A percentile compares a stretch with the other conserved stretches of the same genome.
These are phyloP conservation scores for Penicillium rolfsii DNA, from an alignment of 2,329 filamentous ascomycete species.

Conservation along the genomic window DNA sequence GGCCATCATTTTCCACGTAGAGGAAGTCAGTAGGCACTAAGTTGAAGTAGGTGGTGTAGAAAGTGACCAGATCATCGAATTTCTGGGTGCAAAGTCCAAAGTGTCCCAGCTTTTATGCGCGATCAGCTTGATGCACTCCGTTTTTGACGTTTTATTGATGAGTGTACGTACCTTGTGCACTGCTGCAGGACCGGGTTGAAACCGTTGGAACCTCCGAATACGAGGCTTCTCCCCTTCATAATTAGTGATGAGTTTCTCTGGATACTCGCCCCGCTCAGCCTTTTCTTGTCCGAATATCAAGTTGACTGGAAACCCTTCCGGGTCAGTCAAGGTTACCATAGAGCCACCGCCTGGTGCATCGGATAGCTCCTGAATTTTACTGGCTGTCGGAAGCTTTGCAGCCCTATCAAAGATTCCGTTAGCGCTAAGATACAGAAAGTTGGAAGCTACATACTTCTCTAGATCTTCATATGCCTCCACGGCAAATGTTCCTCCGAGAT, in stretches of 20 bases:
- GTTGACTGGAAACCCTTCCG: constrained; percentile 46
- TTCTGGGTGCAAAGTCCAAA: constrained; percentile 34
- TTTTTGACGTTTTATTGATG: background rate
- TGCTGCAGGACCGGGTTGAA: constrained; percentile 36
- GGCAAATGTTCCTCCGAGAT: constrained; percentile 49
- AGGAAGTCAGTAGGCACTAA: constrained; percentile 38
- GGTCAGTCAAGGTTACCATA: constrained; percentile 44
- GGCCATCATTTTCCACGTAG: constrained; percentile 25
- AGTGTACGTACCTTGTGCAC: constrained; percentile 34
- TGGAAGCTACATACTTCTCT: constrained; percentile 37
- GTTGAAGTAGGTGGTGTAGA: constrained; percentile 39
- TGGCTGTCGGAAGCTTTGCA: constrained; percentile 33
- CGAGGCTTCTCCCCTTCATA: constrained; percentile 35
- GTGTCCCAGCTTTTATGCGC: constrained; percentile 31
- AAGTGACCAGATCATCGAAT: constrained; percentile 31
- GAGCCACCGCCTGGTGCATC: constrained; percentile 47
- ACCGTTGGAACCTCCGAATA: constrained; percentile 35
- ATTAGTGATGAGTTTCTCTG: constrained; percentile 31
- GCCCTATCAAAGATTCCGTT: constrained; percentile 14
- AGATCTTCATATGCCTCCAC: constrained; percentile 50
- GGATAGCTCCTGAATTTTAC: constrained; percentile 35
- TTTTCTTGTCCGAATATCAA: constrained; percentile 45
- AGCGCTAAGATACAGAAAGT: background rate
- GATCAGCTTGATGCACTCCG: background rate
- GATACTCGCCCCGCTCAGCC: constrained; percentile 22